Percentiles rank a stretch among this genome's conserved stretches.
Conservation (phyloP, 1,284 basidiomycete species). For the Apiotrichum gracile region DNA sequence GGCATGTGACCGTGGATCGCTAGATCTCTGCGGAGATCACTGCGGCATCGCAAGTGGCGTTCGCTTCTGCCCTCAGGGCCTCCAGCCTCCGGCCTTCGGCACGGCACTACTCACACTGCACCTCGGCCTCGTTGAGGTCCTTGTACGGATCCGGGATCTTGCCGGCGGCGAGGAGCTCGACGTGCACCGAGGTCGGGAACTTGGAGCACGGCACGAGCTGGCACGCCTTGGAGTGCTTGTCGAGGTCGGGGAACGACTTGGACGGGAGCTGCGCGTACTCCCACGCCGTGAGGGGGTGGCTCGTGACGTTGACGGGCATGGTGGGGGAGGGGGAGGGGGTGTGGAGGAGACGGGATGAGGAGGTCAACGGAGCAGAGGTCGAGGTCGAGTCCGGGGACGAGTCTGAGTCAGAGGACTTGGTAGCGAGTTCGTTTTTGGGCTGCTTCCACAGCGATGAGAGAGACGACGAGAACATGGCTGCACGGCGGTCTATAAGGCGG, state of each 20-base stretch:
- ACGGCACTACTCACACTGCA: conserved; percentile 61
- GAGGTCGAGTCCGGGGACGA: neutral
- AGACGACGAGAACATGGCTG: too few relatives aligned
- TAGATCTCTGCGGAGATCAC: too few relatives aligned
- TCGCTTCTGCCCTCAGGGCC: too few relatives aligned
- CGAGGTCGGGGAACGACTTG: neutral
- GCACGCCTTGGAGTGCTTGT: neutral
- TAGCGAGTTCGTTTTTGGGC: neutral
- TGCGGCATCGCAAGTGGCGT: too few relatives aligned
- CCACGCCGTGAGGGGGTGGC: neutral
- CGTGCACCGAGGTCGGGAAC: conserved; percentile 75
- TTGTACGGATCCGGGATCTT: conserved; percentile 73
- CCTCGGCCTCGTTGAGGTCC: conserved; percentile 75
- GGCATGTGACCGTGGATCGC: too few relatives aligned
- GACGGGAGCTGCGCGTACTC: neutral
- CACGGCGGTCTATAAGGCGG: too few relatives aligned
- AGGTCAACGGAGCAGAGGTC: neutral
- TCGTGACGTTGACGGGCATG: neutral
- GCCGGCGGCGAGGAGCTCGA: conserved; percentile 65
- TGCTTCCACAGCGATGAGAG: neutral
- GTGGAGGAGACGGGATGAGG: neutral
- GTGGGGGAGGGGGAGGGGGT: neutral
- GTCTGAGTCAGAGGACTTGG: neutral
- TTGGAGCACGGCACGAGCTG: conserved; percentile 8
- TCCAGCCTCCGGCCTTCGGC: neutral